Evolutionary conservation across 1,284 basidiomycete species (phyloP).

Genomic region (Microbotryomycetes sp.): DNA sequence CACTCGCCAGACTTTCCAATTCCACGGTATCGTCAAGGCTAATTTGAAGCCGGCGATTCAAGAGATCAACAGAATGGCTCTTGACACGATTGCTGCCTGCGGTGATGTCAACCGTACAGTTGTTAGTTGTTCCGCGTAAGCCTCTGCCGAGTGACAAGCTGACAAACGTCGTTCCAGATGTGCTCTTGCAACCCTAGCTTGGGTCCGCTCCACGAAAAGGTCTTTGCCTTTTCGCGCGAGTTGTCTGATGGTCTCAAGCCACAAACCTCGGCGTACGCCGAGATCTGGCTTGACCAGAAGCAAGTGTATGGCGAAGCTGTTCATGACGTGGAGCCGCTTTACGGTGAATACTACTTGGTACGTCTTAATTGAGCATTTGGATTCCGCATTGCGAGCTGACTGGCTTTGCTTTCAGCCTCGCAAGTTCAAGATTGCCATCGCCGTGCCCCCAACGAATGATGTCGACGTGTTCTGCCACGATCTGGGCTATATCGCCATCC

Average conservation of each 20-base stretch:
- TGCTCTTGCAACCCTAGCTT: conserved; percentile 85
- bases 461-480: conserved; percentile 73
- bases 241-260: conserved; percentile 85
- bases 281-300: conserved; percentile 98
- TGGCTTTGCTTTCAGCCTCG: conserved; percentile 17
- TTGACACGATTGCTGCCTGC: conserved; percentile 96
- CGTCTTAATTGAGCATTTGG: conserved; percentile 42
- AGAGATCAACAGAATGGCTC: conserved; percentile 81
- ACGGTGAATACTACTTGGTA: conserved; percentile 94
- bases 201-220: conserved; percentile 74
- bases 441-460: conserved; percentile 93
- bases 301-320: conserved; percentile 82
- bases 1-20: conserved; percentile 98
- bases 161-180: no score
- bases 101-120: conserved; percentile 90
- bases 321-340: conserved; percentile 90
- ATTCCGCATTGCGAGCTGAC: neutral
- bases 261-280: conserved; percentile 88
- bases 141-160: conserved; percentile 58
- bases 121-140: neutral
- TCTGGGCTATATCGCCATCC: conserved; percentile 79
- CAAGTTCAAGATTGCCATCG: conserved; percentile 95
- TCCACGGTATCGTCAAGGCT: conserved; percentile 96
- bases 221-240: conserved; percentile 76
- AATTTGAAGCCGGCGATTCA: conserved; percentile 95